Base-by-base conservation (phyloP, 2,329 filamentous ascomycete genomes). In the Cladosporium sp. region DNA sequence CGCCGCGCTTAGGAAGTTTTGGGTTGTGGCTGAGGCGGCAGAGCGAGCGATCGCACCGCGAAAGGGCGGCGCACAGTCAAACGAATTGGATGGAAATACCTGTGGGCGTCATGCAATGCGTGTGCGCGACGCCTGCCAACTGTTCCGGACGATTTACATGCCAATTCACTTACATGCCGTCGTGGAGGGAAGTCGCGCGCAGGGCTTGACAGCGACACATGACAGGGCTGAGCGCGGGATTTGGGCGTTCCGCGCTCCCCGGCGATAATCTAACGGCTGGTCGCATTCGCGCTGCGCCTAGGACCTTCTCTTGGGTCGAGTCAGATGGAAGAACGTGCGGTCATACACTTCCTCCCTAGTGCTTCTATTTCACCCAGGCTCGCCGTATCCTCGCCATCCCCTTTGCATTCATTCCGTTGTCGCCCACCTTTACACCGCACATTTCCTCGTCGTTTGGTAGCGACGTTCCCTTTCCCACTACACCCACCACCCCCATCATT, bases 401-500 rank as follows among this genome's bases (percentile, higher is more conserved):
- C 35, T 18, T 49, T 19, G 38, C 28, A 42, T 46, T n/a, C 16
- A n/a, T 18, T 28, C 40, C 33, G n/a, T 37, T 43, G 49, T 54
- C 49, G 51, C 44, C 51, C 49, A 52, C 44, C 31, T 16, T 7
- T 28, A 28, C 22, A 28, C 22, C 22, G 22, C 41, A 43, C 43
- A 43, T 33, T 40, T 52, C 44, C 7, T 7, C 22, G 22, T 28
- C 22, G 22, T 7, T 28, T 28, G 22, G 22, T 28, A 5, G 22
- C 22, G 22, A 28, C 22, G 43, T 43, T 46, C 42, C 46, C 48
- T 52, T 43, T 45, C 13, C 45, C 34, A 31, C 46, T 44, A 52
- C 19, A 46, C 46, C 34, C 50, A 50, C 53, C 49, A 32, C 49
- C 40, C 19, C 34, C 14, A 51, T 45, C 16, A 43, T 51, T 44